These are phyloP conservation scores for Coffea humblotiana DNA, from an alignment of 305 asterid species.

Conservation along the genomic window DNA sequence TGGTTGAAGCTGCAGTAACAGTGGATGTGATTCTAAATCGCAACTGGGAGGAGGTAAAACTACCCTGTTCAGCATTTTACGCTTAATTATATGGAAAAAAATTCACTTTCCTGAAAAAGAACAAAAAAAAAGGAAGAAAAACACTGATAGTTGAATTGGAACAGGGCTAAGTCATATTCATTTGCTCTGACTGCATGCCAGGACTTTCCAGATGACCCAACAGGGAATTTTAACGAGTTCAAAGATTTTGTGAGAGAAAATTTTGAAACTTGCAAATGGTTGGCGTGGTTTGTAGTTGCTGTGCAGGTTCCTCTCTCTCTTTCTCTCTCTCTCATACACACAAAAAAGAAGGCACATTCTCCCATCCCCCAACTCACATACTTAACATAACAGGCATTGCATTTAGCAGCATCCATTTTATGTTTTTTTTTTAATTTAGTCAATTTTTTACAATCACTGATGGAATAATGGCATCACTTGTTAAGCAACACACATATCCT, in stretches of 20 bases:
- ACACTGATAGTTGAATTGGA: not conserved
- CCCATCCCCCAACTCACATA: not conserved
- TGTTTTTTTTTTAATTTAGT: not conserved
- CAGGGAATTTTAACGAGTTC: slow-evolving; percentile 68
- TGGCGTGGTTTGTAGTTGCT: slow-evolving; percentile 64
- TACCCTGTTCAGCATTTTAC: not conserved
- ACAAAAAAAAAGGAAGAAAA: not conserved
- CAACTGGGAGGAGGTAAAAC: slow-evolving; percentile 80
- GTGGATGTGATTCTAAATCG: slow-evolving; percentile 74
- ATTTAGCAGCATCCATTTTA: not conserved
- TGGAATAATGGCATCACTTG: not conserved
- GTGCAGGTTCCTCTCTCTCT: slow-evolving; percentile 57
- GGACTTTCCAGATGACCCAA: slow-evolving; percentile 85
- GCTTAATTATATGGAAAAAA: not conserved
- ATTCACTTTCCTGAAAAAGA: not conserved
- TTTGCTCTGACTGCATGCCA: slow-evolving; percentile 31
- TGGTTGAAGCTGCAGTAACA: slow-evolving; percentile 76
- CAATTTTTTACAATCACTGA: not conserved
- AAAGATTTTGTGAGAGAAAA: slow-evolving; percentile 64
- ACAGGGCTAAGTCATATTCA: not conserved
- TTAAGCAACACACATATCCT: not conserved
- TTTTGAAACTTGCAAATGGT: slow-evolving; percentile 77
- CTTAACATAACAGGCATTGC: not conserved
- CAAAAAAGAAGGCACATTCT: not conserved
- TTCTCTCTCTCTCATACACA: slow-evolving; percentile 12